Evolutionary conservation across 2,329 filamentous ascomycete genomes (phyloP).

Genomic region (Sporothrix inflata): DNA sequence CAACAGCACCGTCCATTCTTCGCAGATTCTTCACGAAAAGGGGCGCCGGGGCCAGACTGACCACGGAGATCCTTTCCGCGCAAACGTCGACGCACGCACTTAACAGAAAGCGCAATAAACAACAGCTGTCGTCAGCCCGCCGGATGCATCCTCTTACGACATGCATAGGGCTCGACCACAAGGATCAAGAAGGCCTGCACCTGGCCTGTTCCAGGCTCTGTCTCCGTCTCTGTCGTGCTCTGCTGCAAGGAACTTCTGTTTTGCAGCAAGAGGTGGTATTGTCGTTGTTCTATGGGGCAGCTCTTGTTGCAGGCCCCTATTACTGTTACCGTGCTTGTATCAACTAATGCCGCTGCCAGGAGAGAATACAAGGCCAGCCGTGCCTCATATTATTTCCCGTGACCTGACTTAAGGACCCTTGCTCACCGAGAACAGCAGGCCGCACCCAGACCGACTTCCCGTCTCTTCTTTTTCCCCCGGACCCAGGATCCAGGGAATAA

Average conservation of each 20-base stretch:
- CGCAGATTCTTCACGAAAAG: neutral
- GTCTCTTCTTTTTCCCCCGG: neutral
- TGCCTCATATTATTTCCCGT: neutral
- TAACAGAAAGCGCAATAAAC: neutral
- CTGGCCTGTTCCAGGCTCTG: neutral
- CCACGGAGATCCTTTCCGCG: neutral
- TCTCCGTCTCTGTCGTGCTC: neutral
- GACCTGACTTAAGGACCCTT: neutral
- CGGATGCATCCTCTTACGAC: constrained; percentile 4
- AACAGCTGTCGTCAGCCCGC: neutral
- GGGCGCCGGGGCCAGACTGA: neutral
- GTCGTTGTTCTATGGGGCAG: neutral
- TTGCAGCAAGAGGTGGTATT: neutral
- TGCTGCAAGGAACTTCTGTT: neutral
- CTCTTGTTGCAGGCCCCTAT: neutral
- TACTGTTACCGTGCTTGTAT: neutral
- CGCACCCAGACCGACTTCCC: constrained; percentile 9
- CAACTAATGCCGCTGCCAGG: constrained; percentile 21
- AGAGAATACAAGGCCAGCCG: constrained; percentile 16
- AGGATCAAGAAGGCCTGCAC: neutral
- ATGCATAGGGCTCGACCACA: neutral
- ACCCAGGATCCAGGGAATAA: neutral
- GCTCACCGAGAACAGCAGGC: constrained; percentile 6
- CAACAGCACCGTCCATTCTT: neutral
- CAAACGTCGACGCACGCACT: constrained; percentile 14